Conservation (phyloP, 2,329 filamentous ascomycete species). For the Exophiala mesophila region DNA sequence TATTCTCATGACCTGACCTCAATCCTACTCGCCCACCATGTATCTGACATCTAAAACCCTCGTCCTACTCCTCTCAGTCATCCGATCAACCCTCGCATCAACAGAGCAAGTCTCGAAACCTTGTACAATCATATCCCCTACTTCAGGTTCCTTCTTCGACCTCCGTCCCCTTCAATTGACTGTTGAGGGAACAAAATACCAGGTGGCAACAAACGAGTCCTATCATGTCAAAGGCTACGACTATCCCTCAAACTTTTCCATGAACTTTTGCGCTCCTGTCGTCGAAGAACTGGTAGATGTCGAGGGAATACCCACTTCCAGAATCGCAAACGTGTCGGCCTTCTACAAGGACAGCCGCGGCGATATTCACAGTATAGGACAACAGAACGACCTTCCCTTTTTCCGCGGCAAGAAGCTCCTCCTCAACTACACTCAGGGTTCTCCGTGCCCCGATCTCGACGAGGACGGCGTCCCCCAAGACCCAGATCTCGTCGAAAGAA, state of each 20-base stretch:
- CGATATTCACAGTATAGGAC: conserved; percentile 29
- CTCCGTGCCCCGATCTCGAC: conserved; percentile 53
- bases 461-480: conserved; percentile 23
- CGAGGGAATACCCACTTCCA: conserved; percentile 38
- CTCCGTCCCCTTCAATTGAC: conserved; percentile 47
- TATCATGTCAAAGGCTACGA: conserved; percentile 48
- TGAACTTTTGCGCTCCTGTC: conserved; percentile 49
- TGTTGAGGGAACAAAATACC: conserved; percentile 41
- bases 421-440: conserved; percentile 71
- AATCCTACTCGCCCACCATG: conserved; percentile 15
- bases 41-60: conserved; percentile 22
- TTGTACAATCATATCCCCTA: conserved; percentile 59
- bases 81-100: conserved; percentile 31
- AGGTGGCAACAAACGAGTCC: conserved; percentile 39
- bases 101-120: conserved; percentile 45
- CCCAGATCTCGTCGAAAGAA: conserved; percentile 14
- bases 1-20: no score
- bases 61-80: conserved; percentile 31
- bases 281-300: conserved; percentile 45
- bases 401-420: conserved; percentile 59
- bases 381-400: conserved; percentile 42
- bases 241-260: conserved; percentile 47
- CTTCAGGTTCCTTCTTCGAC: conserved; percentile 60
- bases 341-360: conserved; percentile 37
- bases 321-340: conserved; percentile 46